These are phyloP conservation scores for Trichosporon ovoides DNA, from an alignment of 1,284 basidiomycete genomes.

Conservation along the genomic window DNA sequence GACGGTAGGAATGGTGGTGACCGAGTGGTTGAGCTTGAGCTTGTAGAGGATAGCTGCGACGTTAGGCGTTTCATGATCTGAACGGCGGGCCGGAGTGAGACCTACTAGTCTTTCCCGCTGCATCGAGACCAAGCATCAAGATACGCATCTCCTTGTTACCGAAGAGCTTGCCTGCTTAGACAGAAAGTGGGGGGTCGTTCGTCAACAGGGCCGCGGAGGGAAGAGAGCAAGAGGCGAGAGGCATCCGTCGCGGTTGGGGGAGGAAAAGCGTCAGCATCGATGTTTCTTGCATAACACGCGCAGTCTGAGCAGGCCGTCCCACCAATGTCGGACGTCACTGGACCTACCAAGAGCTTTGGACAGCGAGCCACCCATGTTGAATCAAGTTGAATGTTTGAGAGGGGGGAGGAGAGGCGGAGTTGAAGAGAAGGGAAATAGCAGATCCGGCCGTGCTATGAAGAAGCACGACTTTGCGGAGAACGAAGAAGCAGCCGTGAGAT, in stretches of 20 bases:
- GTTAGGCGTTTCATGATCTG: background rate
- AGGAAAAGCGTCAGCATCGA: slow-evolving; percentile 8
- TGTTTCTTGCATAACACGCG: background rate
- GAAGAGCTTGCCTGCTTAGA: slow-evolving; percentile 52
- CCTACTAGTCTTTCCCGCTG: slow-evolving; percentile 86
- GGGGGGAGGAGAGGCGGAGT: background rate
- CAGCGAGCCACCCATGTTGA: slow-evolving; percentile 52
- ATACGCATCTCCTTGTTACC: slow-evolving; percentile 63
- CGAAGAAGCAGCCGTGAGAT: background rate
- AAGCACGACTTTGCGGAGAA: background rate
- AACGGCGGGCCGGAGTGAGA: slow-evolving; percentile 89
- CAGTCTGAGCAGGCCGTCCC: background rate
- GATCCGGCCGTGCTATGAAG: background rate
- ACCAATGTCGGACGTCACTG: background rate
- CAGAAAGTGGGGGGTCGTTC: background rate
- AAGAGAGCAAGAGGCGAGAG: too few species aligned
- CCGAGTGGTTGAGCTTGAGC: slow-evolving; percentile 96
- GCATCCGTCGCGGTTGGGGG: background rate
- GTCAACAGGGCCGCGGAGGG: background rate
- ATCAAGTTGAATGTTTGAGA: background rate
- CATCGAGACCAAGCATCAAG: slow-evolving; percentile 81
- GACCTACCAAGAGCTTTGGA: slow-evolving; percentile 49
- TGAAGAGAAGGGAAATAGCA: background rate
- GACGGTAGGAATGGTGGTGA: slow-evolving; percentile 91
- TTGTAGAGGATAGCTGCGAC: slow-evolving; percentile 87